Base-by-base conservation (phyloP, 192 early-diverging fungal genomes). In the Coemansia guatemalensis region DNA sequence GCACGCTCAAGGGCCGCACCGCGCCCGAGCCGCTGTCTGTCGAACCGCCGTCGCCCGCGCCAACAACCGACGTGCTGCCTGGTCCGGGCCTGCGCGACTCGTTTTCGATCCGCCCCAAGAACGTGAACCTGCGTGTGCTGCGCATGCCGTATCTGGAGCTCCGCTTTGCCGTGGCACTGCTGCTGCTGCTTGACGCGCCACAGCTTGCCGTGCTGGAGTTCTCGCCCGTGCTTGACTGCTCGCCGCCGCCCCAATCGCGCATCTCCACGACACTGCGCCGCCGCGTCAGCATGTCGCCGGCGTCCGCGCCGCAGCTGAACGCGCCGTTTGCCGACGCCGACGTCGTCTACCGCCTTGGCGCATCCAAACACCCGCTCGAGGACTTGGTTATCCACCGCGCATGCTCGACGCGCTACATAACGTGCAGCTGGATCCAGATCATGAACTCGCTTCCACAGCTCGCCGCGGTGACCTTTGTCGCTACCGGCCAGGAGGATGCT, bases 341-440 rank as follows among this genome's bases (percentile, higher is more conserved):
- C 3, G 63, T 70, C 18, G 71, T 73, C 6, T 69, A 71, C 62
- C 78, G 56, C 39, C 49, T 80, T 12, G 41, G 54, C 27, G 32
- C 11, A 9, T 50, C 58, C 57, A 74, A 71, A 41, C 78, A 74
- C 20, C 78, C 71, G 32, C 71, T 80, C 30, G 60, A 67, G 52
- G 67, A 65, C 35, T 55, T 80, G 65, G 61, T 74, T 52, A 49
- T 80, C 12, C 78, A 74, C 47, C 68, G 64, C 9, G 71, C 78
- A 6, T 80, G 72, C 65, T 62, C 64, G 8, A 67, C 65, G 11
- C 71, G 71, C 39, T 80, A 68, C 65, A 71, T 74, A 18, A 69
- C 71, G 7, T 62, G 63, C 23, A 73, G 78, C 62, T 80, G 71
- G 72, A 71, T 80, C 25, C 60, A 80, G 68, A 57, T 74, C 11